A percentile compares a stretch with the other conserved stretches of the same genome.
These are phyloP conservation scores for Suillus brevipes DNA, from an alignment of 768 basidiomycete genomes.

Conservation along the genomic window DNA sequence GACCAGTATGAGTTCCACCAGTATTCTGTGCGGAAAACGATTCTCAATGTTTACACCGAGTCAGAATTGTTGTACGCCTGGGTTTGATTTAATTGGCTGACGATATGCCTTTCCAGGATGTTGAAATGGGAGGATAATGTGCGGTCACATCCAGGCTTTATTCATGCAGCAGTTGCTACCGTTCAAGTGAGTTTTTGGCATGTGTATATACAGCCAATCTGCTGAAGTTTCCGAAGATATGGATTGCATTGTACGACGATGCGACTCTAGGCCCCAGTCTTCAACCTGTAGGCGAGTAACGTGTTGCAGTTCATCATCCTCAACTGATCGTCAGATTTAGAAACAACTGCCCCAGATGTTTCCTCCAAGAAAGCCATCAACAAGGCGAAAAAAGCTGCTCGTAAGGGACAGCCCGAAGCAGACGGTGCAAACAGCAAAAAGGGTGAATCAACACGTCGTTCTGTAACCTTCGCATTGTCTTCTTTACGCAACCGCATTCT, in stretches of 20 bases:
- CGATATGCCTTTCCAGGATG: slow-evolving; percentile 47
- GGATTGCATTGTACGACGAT: slow-evolving; percentile 67
- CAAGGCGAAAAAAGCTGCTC: slow-evolving; percentile 81
- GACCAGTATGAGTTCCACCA: slow-evolving; percentile 99
- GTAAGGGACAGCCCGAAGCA: slow-evolving; percentile 53
- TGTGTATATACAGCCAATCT: slow-evolving; percentile 8
- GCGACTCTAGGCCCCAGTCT: slow-evolving; percentile 53
- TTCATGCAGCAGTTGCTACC: slow-evolving; percentile 69
- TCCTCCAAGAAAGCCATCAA: slow-evolving; percentile 80
- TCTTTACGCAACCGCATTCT: slow-evolving; percentile 15
- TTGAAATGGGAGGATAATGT: slow-evolving; percentile 81
- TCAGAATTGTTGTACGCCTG: slow-evolving; percentile 38
- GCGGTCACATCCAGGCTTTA: slow-evolving; percentile 74
- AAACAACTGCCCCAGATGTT: neutral
- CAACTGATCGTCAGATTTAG: neutral
- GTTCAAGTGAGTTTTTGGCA: slow-evolving; percentile 49
- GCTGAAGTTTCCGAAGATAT: slow-evolving; percentile 54
- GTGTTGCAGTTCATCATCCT: slow-evolving; percentile 5
- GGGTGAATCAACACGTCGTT: slow-evolving; percentile 41
- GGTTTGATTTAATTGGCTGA: slow-evolving; percentile 11
- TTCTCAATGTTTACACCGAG: slow-evolving; percentile 83
- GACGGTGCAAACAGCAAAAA: slow-evolving; percentile 58
- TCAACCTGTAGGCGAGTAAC: slow-evolving; percentile 37
- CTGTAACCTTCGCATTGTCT: slow-evolving; percentile 13
- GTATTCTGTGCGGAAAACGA: slow-evolving; percentile 89